These are phyloP conservation scores for Asterella californica DNA, from an alignment of 225 moss, liverwort and hornwort genomes.

Conservation along the genomic window DNA sequence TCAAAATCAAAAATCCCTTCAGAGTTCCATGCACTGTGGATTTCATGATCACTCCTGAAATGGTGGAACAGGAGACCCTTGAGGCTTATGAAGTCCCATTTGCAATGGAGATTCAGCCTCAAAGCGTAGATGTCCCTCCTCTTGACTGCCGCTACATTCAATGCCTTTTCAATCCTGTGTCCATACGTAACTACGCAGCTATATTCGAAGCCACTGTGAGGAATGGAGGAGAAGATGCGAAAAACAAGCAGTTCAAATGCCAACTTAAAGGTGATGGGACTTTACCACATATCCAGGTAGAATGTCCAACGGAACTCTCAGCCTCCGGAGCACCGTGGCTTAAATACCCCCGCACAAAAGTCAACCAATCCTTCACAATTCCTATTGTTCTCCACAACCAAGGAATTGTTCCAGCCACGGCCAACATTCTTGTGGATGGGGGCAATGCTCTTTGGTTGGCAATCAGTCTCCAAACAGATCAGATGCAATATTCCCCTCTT, in stretches of 20 bases:
- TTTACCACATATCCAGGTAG: constrained; percentile 71
- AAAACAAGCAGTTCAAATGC: constrained; percentile 74
- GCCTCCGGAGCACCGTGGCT: constrained; percentile 52
- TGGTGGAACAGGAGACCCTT: constrained; percentile 52
- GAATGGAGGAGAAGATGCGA: constrained; percentile 67
- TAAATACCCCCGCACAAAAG: constrained; percentile 61
- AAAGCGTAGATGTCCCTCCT: constrained; percentile 63
- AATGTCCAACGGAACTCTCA: constrained; percentile 53
- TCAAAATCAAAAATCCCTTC: constrained; percentile 79
- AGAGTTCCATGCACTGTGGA: constrained; percentile 79
- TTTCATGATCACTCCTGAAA: constrained; percentile 58
- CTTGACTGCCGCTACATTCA: constrained; percentile 78
- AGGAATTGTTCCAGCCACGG: constrained; percentile 59
- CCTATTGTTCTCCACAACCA: constrained; percentile 54
- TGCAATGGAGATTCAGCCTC: constrained; percentile 76
- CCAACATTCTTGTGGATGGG: constrained; percentile 50
- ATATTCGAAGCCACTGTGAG: constrained; percentile 80
- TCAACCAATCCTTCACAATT: constrained; percentile 53
- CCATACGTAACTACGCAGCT: constrained; percentile 74
- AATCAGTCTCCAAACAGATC: constrained; percentile 54
- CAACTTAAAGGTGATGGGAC: constrained; percentile 83
- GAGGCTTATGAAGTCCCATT: constrained; percentile 70
- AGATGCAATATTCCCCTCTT: constrained; percentile 51
- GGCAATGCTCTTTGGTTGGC: constrained; percentile 49
- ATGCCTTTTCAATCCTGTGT: constrained; percentile 71